Evolutionary conservation across 2,329 filamentous ascomycete genomes (phyloP).

Genomic region (Monilinia polystroma): DNA sequence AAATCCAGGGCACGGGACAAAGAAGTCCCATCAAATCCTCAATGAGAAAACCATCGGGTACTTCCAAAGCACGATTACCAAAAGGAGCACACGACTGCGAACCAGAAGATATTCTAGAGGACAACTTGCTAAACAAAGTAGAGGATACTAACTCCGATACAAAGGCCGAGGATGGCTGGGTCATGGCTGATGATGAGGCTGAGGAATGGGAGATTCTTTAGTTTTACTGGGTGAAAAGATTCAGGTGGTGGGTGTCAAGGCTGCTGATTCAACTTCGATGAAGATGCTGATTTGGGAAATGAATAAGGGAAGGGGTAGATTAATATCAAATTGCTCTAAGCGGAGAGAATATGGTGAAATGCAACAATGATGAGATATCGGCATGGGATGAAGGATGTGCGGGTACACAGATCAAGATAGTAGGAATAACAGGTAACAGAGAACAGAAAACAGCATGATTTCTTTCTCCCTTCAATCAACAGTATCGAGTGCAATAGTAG

Average conservation of each 20-base stretch:
- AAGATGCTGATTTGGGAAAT: background rate
- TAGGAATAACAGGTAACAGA: background rate
- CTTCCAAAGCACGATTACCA: too few relatives aligned
- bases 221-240: background rate
- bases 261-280: background rate
- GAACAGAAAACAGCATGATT: too few relatives aligned
- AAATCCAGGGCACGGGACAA: too few relatives aligned
- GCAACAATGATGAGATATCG: background rate
- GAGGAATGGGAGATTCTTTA: slow-evolving; percentile 8
- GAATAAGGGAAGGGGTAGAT: background rate
- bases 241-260: background rate
- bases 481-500: background rate
- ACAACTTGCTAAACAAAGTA: background rate
- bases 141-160: background rate
- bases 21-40: too few relatives aligned
- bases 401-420: background rate
- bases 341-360: background rate
- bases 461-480: too few relatives aligned
- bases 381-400: background rate
- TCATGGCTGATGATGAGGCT: background rate
- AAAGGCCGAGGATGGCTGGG: background rate
- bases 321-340: background rate
- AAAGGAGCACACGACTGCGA: too few relatives aligned
- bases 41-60: too few relatives aligned
- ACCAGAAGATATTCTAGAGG: too few relatives aligned